Percentiles rank a stretch among this genome's conserved stretches.
Conservation (phyloP, 495 filamentous ascomycete species). For the Coniosporium apollinis region DNA sequence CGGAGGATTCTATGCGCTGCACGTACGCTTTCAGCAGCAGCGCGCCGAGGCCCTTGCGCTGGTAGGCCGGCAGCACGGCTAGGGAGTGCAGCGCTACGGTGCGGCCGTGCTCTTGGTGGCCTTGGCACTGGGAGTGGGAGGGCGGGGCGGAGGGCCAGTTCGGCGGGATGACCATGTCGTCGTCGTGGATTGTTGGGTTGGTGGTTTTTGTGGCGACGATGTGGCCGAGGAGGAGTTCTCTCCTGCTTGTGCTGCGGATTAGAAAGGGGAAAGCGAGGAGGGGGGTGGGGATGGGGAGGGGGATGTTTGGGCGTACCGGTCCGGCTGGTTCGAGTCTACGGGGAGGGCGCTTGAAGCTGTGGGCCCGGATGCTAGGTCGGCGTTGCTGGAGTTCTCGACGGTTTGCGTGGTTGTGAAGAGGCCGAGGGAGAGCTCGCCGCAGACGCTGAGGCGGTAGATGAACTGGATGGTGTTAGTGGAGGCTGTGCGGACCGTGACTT, state of each 20-base stretch:
- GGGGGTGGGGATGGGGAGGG: too few species aligned
- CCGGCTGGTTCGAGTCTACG: conserved; percentile 31
- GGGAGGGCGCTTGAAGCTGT: conserved; percentile 30
- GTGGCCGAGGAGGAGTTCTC: conserved; percentile 60
- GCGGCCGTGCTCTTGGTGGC: conserved; percentile 53
- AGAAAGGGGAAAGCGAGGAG: too few species aligned
- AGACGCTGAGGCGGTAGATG: conserved; percentile 59
- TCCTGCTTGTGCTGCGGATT: too few species aligned
- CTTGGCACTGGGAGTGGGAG: conserved; percentile 18
- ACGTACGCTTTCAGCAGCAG: conserved; percentile 61
- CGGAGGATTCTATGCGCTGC: conserved; percentile 48
- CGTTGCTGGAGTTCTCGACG: conserved; percentile 28
- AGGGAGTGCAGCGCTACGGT: conserved; percentile 73
- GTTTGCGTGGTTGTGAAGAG: conserved; percentile 45
- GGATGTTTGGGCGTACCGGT: too few species aligned
- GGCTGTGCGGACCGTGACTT: too few species aligned
- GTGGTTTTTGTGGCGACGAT: conserved; percentile 57
- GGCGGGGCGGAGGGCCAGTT: conserved; percentile 33
- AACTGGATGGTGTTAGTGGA: conserved; percentile 48
- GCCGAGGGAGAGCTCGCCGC: conserved; percentile 66
- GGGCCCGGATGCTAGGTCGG: too few species aligned
- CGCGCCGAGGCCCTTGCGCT: conserved; percentile 57
- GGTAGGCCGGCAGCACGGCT: conserved; percentile 58
- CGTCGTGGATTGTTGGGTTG: conserved; percentile 47
- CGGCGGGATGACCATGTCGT: conserved; percentile 53